phyloP scores from a whole-genome alignment of 2,329 filamentous ascomycete genomes.

The Pyrenophora tritici-repentis region DNA sequence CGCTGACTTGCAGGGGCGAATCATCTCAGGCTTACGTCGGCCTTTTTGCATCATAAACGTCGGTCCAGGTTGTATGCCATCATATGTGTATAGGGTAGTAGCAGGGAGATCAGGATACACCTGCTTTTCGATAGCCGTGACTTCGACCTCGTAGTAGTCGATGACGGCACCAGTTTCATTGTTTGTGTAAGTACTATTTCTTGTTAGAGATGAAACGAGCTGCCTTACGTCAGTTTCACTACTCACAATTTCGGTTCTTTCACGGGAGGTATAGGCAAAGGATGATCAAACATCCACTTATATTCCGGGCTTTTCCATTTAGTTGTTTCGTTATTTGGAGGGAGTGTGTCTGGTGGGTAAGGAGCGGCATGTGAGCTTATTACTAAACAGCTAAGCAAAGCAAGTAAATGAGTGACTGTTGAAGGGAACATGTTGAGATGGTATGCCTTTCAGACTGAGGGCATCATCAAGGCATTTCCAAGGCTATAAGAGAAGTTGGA shows the following conservation, averaged over 20 bases:
- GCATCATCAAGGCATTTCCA: background rate
- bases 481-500: slow-evolving; percentile 5
- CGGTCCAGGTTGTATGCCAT: slow-evolving; percentile 61
- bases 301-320: slow-evolving; percentile 46
- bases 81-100: slow-evolving; percentile 56
- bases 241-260: slow-evolving; percentile 51
- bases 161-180: slow-evolving; percentile 45
- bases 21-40: slow-evolving; percentile 29
- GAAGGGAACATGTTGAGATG: slow-evolving; percentile 13
- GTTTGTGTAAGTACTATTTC: slow-evolving; percentile 42
- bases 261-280: slow-evolving; percentile 54
- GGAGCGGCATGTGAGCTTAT: background rate
- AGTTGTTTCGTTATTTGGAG: slow-evolving; percentile 9
- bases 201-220: slow-evolving; percentile 20
- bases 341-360: slow-evolving; percentile 3
- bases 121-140: slow-evolving; percentile 49
- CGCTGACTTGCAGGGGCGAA: background rate
- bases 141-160: slow-evolving; percentile 55
- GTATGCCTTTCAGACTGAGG: background rate
- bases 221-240: too few species aligned
- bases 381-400: slow-evolving; percentile 4
- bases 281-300: slow-evolving; percentile 46
- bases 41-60: slow-evolving; percentile 57
- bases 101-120: slow-evolving; percentile 51
- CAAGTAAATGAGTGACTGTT: slow-evolving; percentile 7